Evolutionary conservation across 306 rosid genomes (phyloP).

Genomic region (Begonia loranthoides): DNA sequence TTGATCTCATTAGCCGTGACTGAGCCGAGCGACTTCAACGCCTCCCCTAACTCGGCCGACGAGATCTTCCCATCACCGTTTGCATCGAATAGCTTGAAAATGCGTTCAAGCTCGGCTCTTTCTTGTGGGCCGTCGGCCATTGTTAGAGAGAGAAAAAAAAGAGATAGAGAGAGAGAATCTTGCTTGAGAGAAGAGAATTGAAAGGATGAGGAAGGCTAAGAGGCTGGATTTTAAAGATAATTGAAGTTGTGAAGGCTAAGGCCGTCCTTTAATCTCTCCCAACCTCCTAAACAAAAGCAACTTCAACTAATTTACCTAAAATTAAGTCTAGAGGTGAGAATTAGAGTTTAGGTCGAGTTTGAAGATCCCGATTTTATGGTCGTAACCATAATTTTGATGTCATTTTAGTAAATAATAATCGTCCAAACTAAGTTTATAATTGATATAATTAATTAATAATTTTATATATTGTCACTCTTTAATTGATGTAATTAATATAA

Average conservation of each 20-base stretch:
- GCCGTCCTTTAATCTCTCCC: slow-evolving; percentile 29
- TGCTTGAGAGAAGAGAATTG: no score
- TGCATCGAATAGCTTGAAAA: slow-evolving; percentile 55
- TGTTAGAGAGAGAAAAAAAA: no score
- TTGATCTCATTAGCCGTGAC: slow-evolving; percentile 42
- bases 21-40: slow-evolving; percentile 44
- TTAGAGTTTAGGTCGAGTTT: not conserved
- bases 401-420: no score
- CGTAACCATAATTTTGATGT: no score
- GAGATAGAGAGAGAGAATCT: slow-evolving; percentile 14
- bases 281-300: not conserved
- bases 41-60: slow-evolving; percentile 50
- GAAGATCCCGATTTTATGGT: no score
- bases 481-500: no score
- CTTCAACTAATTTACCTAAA: slow-evolving; percentile 11
- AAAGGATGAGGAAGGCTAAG: slow-evolving; percentile 5
- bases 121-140: slow-evolving; percentile 35
- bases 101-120: slow-evolving; percentile 35
- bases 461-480: no score
- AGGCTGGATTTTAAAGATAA: slow-evolving; percentile 16
- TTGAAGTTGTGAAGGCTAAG: slow-evolving; percentile 8
- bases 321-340: slow-evolving; percentile 9
- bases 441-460: no score
- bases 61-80: slow-evolving; percentile 68
- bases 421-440: no score